A percentile compares a stretch with the other conserved stretches of the same genome.
Evolutionary conservation across 192 early-diverging fungal genomes (phyloP).

Genomic region (Linnemannia exigua): DNA sequence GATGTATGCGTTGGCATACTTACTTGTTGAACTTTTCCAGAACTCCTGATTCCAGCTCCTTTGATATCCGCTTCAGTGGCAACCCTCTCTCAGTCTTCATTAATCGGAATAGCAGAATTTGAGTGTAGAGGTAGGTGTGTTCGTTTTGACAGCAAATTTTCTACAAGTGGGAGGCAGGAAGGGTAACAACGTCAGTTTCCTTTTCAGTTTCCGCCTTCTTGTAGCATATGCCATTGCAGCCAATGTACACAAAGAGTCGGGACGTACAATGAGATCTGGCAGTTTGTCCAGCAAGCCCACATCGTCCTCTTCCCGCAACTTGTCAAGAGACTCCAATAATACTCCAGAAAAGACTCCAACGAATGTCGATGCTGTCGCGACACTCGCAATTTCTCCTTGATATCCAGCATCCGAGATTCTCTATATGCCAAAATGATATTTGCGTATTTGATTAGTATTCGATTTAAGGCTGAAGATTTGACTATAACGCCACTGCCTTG

Average conservation of each 20-base stretch:
- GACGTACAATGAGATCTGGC: slow-evolving; percentile 69
- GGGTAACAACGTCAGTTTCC: neutral
- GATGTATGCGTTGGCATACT: neutral
- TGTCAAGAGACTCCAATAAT: slow-evolving; percentile 72
- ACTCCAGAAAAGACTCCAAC: slow-evolving; percentile 76
- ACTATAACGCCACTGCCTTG: neutral
- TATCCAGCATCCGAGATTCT: slow-evolving; percentile 74
- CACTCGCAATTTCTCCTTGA: slow-evolving; percentile 73
- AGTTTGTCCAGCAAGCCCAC: slow-evolving; percentile 67
- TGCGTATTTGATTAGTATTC: neutral
- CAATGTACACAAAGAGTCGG: neutral
- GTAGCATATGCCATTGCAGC: neutral
- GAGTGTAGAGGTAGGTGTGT: slow-evolving; percentile 69
- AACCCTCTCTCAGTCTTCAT: slow-evolving; percentile 57
- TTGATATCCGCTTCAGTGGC: slow-evolving; percentile 60
- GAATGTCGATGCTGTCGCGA: slow-evolving; percentile 76
- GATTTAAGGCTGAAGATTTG: neutral
- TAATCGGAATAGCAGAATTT: slow-evolving; percentile 60
- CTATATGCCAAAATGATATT: slow-evolving; percentile 31
- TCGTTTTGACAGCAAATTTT: slow-evolving; percentile 68
- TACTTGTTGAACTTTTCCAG: slow-evolving; percentile 61
- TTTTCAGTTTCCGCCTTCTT: no score
- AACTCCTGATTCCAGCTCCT: slow-evolving; percentile 65
- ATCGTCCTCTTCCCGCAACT: slow-evolving; percentile 70
- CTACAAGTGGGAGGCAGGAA: slow-evolving; percentile 23